A percentile compares a stretch with the other conserved stretches of the same genome.
phyloP scores from a whole-genome alignment of 2,329 filamentous ascomycete genomes.

The Fusarium pininemorale region DNA sequence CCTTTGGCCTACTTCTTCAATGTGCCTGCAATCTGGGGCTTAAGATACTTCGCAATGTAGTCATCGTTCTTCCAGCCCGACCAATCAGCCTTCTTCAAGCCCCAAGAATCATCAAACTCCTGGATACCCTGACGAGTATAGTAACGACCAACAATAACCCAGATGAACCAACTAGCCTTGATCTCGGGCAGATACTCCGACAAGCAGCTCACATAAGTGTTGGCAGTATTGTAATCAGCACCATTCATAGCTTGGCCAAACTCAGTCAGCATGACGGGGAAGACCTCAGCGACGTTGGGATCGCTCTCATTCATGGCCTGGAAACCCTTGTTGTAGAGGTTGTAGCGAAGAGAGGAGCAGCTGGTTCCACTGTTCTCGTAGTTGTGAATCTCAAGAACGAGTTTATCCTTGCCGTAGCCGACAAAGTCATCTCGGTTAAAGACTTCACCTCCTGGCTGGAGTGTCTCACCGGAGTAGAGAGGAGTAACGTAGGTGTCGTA shows the following conservation, averaged over 20 bases:
- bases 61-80: slow-evolving; percentile 57
- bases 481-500: slow-evolving; percentile 65
- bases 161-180: slow-evolving; percentile 65
- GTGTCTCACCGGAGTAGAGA: slow-evolving; percentile 57
- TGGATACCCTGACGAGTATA: slow-evolving; percentile 63
- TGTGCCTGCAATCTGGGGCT: slow-evolving; percentile 12
- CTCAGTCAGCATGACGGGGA: slow-evolving; percentile 58
- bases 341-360: slow-evolving; percentile 57
- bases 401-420: slow-evolving; percentile 59
- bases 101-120: slow-evolving; percentile 67
- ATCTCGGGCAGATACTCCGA: slow-evolving; percentile 57
- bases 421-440: slow-evolving; percentile 59
- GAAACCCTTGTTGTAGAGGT: slow-evolving; percentile 62
- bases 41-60: slow-evolving; percentile 49
- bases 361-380: slow-evolving; percentile 61
- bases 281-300: slow-evolving; percentile 48
- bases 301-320: slow-evolving; percentile 56
- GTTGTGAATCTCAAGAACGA: slow-evolving; percentile 70
- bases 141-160: slow-evolving; percentile 67
- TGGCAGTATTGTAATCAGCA: slow-evolving; percentile 50
- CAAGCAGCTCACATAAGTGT: slow-evolving; percentile 62
- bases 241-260: slow-evolving; percentile 63
- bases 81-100: slow-evolving; percentile 64
- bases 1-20: neutral
- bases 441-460: slow-evolving; percentile 55